phyloP scores from a whole-genome alignment of 768 basidiomycete species.

The Collybia mongolica region DNA sequence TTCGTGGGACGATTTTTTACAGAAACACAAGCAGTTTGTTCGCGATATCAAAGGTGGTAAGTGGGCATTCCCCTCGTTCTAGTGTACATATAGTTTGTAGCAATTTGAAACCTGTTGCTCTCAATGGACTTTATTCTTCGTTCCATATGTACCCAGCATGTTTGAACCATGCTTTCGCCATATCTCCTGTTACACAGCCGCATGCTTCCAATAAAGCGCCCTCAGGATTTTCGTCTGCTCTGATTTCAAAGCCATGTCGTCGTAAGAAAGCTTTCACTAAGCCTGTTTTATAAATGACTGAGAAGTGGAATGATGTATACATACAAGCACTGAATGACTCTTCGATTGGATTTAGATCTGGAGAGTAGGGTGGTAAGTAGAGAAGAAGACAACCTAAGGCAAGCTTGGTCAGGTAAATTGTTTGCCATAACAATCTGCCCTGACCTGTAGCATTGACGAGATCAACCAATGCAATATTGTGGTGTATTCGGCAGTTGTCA shows the following conservation, averaged over 20 bases:
- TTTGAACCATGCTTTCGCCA: slow-evolving; percentile 17
- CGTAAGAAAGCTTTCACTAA: slow-evolving; percentile 1
- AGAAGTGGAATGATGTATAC: neutral
- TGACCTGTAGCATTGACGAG: slow-evolving; percentile 20
- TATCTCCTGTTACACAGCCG: slow-evolving; percentile 17
- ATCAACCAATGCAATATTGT: slow-evolving; percentile 19
- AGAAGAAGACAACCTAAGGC: slow-evolving; percentile 16
- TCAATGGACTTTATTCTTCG: neutral
- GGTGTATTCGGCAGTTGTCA: slow-evolving; percentile 28
- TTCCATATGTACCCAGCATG: slow-evolving; percentile 18
- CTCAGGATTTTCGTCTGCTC: slow-evolving; percentile 5
- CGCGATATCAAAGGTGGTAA: neutral
- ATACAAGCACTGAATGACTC: slow-evolving; percentile 23
- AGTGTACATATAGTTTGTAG: neutral
- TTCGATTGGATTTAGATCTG: slow-evolving; percentile 34
- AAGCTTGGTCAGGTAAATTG: too few relatives aligned
- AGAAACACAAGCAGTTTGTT: neutral
- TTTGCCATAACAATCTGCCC: too few relatives aligned
- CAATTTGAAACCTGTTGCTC: neutral
- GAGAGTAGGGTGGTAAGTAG: slow-evolving; percentile 32
- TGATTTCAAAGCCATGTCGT: slow-evolving; percentile 4
- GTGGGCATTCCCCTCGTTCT: neutral
- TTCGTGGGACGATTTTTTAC: neutral
- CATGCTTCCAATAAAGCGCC: slow-evolving; percentile 14
- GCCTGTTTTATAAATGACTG: slow-evolving; percentile 1